Base-by-base conservation (phyloP, 208 protist genomes). In the Trypanosoma melophagium region DNA sequence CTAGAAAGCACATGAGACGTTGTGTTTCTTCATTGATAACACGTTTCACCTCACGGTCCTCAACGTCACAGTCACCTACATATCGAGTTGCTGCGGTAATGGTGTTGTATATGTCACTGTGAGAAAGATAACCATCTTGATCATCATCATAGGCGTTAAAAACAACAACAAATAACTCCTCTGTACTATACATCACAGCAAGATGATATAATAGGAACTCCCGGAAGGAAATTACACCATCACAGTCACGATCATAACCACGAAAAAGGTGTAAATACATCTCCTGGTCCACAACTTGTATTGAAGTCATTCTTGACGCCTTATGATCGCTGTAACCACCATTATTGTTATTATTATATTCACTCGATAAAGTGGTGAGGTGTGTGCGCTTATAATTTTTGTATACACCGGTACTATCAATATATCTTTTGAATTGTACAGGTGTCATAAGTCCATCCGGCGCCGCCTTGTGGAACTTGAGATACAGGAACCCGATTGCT, bases 81-180 rank as follows among this genome's bases (percentile, higher is more conserved):
- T 94, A 97, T 5, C 80, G 74, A 41, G 92, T 96, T 49, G 93
- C 89, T 4, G 83, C 87, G 35, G 92, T 93, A 49, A 98, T 89
- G 42, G 97, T 92, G 54, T 77, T 66, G 50, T 80, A 80, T 66
- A 98, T 85, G 35, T 98, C 95, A 3, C 80, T 56, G 19, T 88
- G 69, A 7, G 85, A 93, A 25, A 98, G 80, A 68, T 76, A 86
- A n/a, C 94, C 95, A 52, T 96, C 87, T 10, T 86, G 81, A 69
- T 98, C 89, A n/a, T 86, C 77, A 79, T 98, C 96, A 77, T 97
- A 98, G 19, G 93, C 84, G 59, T 89, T 87, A 71, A 97, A 98
- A 31, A 96, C 80, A 40, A 98, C 80, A 47, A 84, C 72, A 63
- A 94, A 93, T 16, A 96, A 76, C 50, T 96, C 92, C 67, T 96